Conservation (phyloP, 805 yeast genomes). For the Ogataea populi-albae region DNA sequence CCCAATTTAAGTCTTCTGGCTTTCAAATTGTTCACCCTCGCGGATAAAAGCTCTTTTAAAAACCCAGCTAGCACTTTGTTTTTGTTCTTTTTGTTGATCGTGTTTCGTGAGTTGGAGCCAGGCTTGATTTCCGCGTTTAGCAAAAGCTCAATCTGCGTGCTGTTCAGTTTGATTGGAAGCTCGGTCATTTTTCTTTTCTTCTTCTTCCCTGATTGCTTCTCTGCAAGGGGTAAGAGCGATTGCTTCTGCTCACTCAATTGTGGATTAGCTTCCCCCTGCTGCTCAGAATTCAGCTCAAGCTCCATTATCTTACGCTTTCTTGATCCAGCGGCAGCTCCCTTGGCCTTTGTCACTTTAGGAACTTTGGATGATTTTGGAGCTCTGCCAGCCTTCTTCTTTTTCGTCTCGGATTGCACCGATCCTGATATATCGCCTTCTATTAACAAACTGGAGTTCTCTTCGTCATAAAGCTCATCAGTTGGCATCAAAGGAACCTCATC, state of each 20-base stretch:
- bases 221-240: not conserved
- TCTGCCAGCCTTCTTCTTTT: constrained; percentile 5
- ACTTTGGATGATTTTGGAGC: constrained; percentile 5
- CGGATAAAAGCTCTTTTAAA: constrained; percentile 23
- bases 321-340: not conserved
- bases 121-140: constrained; percentile 25
- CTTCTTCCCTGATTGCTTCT: constrained; percentile 15
- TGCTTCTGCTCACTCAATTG: not conserved
- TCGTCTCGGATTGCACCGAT: not conserved
- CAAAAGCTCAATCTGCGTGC: constrained; percentile 19
- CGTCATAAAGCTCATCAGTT: constrained; percentile 10
- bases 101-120: constrained; percentile 24
- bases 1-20: constrained; percentile 22
- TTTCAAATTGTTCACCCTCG: constrained; percentile 20
- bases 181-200: constrained; percentile 17
- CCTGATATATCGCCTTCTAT: not conserved
- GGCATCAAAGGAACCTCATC: constrained; percentile 6
- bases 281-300: not conserved
- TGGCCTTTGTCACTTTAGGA: constrained; percentile 3
- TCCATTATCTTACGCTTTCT: constrained; percentile 5
- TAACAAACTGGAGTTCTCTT: not conserved
- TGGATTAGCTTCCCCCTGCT: not conserved
- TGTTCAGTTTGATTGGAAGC: constrained; percentile 20
- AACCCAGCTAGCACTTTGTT: constrained; percentile 27
- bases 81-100: constrained; percentile 23